Conservation (phyloP, 768 basidiomycete genomes). For the Agaricus sinodeliciosus region DNA sequence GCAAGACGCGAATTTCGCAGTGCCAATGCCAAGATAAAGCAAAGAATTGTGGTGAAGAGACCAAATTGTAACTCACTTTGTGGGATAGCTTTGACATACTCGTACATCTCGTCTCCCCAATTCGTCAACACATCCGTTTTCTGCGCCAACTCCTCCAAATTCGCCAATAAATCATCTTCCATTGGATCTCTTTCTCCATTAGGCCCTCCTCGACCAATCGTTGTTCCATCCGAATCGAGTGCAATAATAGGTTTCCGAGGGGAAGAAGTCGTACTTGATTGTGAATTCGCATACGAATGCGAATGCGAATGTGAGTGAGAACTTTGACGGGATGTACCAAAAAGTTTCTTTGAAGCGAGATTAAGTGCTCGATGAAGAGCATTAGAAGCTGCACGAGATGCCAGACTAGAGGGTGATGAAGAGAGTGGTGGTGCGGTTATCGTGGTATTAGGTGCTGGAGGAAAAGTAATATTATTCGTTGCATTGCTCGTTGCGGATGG, state of each 20-base stretch:
- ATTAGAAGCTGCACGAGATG: slow-evolving; percentile 60
- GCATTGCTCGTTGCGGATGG: slow-evolving; percentile 13
- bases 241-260: slow-evolving; percentile 53
- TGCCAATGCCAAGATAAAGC: too few relatives aligned
- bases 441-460: slow-evolving; percentile 47
- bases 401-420: slow-evolving; percentile 55
- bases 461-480: slow-evolving; percentile 59
- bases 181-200: slow-evolving; percentile 53
- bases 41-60: neutral
- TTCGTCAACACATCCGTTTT: slow-evolving; percentile 92
- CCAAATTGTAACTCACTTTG: slow-evolving; percentile 50
- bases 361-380: slow-evolving; percentile 76
- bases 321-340: slow-evolving; percentile 39
- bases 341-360: slow-evolving; percentile 76
- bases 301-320: slow-evolving; percentile 27
- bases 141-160: slow-evolving; percentile 86
- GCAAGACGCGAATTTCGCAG: neutral
- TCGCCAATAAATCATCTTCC: slow-evolving; percentile 77
- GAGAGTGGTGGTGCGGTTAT: slow-evolving; percentile 48
- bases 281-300: neutral
- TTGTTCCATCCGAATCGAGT: slow-evolving; percentile 30
- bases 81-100: slow-evolving; percentile 77
- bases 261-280: slow-evolving; percentile 38
- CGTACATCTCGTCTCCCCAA: slow-evolving; percentile 94
- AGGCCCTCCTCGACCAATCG: neutral